Percentiles rank a stretch among this genome's conserved stretches.
These are phyloP conservation scores for Carex myosuroides DNA, from an alignment of 176 grass and related monocot genomes.

Conservation along the genomic window DNA sequence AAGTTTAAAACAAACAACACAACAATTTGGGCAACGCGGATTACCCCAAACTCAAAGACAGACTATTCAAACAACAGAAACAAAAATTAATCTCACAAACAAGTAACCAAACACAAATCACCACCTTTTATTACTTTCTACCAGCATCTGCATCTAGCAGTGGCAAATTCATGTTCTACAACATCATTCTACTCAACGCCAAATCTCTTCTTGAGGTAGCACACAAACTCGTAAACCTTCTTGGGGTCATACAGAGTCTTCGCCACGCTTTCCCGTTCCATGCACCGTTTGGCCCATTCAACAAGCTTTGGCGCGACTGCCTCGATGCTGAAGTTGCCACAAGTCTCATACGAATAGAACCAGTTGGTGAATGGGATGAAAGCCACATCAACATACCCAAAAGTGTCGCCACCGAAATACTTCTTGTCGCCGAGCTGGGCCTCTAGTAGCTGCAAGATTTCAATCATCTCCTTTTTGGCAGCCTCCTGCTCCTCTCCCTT, in stretches of 20 bases:
- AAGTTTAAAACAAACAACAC: no score
- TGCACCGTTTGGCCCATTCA: slow-evolving; percentile 28
- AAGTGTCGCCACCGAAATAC: slow-evolving; percentile 25
- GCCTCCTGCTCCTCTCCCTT: slow-evolving; percentile 25
- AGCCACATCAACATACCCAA: slow-evolving; percentile 35
- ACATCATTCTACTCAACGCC: not conserved
- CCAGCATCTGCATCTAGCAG: no score
- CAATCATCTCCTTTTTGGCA: slow-evolving; percentile 27
- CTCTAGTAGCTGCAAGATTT: slow-evolving; percentile 21
- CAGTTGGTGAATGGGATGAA: slow-evolving; percentile 30
- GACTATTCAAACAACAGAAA: not conserved
- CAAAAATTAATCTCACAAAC: not conserved
- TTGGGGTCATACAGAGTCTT: slow-evolving; percentile 13
- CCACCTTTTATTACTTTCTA: no score
- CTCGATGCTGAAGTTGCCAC: slow-evolving; percentile 17
- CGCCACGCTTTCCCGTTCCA: slow-evolving; percentile 23
- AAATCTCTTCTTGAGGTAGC: slow-evolving; percentile 16
- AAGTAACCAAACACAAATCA: no score
- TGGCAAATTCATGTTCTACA: not conserved
- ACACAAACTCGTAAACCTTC: slow-evolving; percentile 35
- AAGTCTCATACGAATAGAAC: slow-evolving; percentile 30
- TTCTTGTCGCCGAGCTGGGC: slow-evolving; percentile 29
- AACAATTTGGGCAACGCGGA: not conserved
- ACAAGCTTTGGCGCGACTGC: slow-evolving; percentile 14
- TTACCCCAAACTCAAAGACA: not conserved